phyloP scores from a whole-genome alignment of 768 basidiomycete genomes.

The Suillus spraguei region DNA sequence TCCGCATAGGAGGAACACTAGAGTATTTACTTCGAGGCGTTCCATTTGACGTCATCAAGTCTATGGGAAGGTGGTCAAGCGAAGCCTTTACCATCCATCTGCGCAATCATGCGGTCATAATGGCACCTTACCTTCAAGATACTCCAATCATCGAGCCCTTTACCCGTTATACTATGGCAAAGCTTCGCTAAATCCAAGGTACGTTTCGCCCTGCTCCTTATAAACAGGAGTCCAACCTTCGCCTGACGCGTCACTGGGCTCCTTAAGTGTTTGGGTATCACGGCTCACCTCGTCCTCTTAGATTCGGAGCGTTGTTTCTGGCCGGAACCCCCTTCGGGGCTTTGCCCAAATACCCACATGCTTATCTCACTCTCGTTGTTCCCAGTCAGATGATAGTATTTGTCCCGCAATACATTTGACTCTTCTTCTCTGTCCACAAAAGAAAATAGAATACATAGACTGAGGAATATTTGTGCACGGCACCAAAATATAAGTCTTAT shows the following conservation, averaged over 20 bases:
- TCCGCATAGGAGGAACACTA: constrained; percentile 32
- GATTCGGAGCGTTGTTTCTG: neutral
- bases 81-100: constrained; percentile 35
- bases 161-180: constrained; percentile 18
- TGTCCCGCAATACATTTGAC: no score
- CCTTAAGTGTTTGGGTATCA: constrained; percentile 3
- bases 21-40: constrained; percentile 30
- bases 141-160: constrained; percentile 14
- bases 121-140: constrained; percentile 30
- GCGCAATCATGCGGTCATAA: constrained; percentile 27
- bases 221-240: neutral
- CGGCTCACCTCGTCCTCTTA: neutral
- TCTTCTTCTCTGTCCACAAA: no score
- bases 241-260: constrained; percentile 4
- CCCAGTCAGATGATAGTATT: no score
- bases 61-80: constrained; percentile 36
- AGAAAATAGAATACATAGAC: no score
- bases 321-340: constrained; percentile 4
- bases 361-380: neutral
- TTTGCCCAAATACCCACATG: constrained; percentile 16
- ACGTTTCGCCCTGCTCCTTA: neutral
- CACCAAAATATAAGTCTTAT: neutral
- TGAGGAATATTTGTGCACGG: no score
- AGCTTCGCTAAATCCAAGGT: neutral
- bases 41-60: constrained; percentile 35